A percentile compares a stretch with the other conserved stretches of the same genome.
Conservation (phyloP, 176 grass and related monocot genomes). For the Hsuehochloa calcarea region DNA sequence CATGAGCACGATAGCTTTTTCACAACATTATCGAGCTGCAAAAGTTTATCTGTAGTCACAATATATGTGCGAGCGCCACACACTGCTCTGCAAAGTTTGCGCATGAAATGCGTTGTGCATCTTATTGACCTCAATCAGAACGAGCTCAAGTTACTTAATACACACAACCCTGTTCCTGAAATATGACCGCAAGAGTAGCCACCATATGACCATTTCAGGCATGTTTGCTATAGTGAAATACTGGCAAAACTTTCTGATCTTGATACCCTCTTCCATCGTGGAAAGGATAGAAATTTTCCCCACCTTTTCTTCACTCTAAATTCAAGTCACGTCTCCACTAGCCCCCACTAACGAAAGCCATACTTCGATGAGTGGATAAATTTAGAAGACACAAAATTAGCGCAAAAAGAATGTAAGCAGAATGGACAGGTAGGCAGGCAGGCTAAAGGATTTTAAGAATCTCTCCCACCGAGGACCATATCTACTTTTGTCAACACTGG, state of each 20-base stretch:
- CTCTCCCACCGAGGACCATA: background rate
- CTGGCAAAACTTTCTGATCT: background rate
- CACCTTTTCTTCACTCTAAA: background rate
- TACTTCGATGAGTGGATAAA: background rate
- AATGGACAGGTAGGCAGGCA: background rate
- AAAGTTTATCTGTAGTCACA: background rate
- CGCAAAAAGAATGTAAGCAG: background rate
- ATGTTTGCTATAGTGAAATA: background rate
- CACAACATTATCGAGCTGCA: constrained; percentile 1
- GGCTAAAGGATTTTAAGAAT: background rate
- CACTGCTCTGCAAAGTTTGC: background rate
- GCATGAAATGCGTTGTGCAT: background rate
- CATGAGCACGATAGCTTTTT: constrained; percentile 4
- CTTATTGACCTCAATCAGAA: background rate
- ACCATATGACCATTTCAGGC: background rate
- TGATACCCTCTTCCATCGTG: background rate
- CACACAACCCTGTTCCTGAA: background rate
- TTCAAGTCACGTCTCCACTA: background rate
- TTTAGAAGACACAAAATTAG: background rate
- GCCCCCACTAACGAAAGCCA: background rate
- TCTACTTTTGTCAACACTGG: background rate
- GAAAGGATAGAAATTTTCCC: background rate
- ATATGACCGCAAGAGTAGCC: background rate
- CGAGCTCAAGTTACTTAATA: background rate
- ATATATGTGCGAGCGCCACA: background rate